Base-by-base conservation (phyloP, 208 protist genomes). In the Acanthamoeba healyi region DNA sequence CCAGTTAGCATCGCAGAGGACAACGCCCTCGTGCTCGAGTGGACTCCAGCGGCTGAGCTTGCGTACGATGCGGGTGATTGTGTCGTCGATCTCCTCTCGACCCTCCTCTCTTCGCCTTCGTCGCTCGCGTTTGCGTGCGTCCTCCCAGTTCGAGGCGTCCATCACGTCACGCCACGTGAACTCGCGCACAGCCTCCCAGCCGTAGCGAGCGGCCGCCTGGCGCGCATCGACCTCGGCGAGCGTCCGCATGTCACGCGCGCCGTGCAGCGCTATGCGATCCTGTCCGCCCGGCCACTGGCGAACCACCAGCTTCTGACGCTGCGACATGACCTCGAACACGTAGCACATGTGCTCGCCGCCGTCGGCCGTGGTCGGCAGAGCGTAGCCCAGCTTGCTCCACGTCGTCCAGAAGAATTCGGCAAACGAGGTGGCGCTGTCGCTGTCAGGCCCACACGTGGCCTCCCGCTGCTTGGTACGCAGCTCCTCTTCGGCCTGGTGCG, bases 401-500 rank as follows among this genome's bases (percentile, higher is more conserved):
- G 54, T 32, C 1, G 61, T 9, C 81, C 81, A 89, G n/a, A 89
- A 89, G 32, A 89, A 32, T 17, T 89, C 46, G 4, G 42, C 81
- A 29, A 89, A 89, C 19, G 51, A 6, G 44, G 2, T n/a, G n/a
- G 34, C 12, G 44, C 42, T n/a, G 24, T 86, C 72, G 72, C 9
- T 49, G 44, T 49, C 44, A 12, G 44, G 44, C 9, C 12, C 44
- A 12, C 9, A 38, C 26, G 38, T 32, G 63, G 58, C 26, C 70
- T 44, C n/a, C n/a, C 36, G n/a, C 26, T 79, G 70, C 70, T 79
- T 79, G 29, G 24, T 24, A 9, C 72, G 34, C 72, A 51, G 38
- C 72, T 82, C 72, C 72, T 82, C 72, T 38, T 82, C 72, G 72
- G 72, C 72, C 40, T 34, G 72, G 42, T 82, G 72, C 9, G 72